A percentile compares a stretch with the other conserved stretches of the same genome.
These are phyloP conservation scores for Candida piceae DNA, from an alignment of 805 yeast genomes.

Conservation along the genomic window DNA sequence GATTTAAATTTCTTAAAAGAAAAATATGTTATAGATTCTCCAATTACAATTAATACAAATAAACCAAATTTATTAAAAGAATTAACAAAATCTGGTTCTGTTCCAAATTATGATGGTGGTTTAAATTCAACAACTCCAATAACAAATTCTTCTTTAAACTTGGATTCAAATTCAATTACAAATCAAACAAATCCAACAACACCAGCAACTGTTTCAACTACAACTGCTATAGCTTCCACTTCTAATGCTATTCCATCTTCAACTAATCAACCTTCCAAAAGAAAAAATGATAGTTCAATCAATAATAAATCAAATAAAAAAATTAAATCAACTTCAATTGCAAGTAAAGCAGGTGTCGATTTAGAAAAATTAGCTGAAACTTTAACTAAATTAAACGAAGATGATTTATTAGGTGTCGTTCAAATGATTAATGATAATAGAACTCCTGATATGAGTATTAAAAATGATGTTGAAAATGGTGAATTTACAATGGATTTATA, in stretches of 20 bases:
- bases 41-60: slow-evolving; percentile 66
- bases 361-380: slow-evolving; percentile 88
- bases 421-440: slow-evolving; percentile 97
- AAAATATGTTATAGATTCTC: slow-evolving; percentile 73
- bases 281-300: slow-evolving; percentile 10
- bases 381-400: slow-evolving; percentile 82
- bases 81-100: slow-evolving; percentile 76
- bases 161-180: background rate
- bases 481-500: slow-evolving; percentile 95
- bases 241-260: slow-evolving; percentile 9
- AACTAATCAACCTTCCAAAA: slow-evolving; percentile 22
- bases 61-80: slow-evolving; percentile 69
- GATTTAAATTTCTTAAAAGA: slow-evolving; percentile 84
- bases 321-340: slow-evolving; percentile 45
- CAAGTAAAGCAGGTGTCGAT: slow-evolving; percentile 68
- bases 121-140: too few relatives aligned
- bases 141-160: slow-evolving; percentile 1
- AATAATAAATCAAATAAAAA: slow-evolving; percentile 35
- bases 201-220: background rate
- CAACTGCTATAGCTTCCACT: slow-evolving; percentile 10
- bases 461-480: slow-evolving; percentile 93
- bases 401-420: slow-evolving; percentile 88
- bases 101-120: slow-evolving; percentile 42
- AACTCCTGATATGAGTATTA: slow-evolving; percentile 91
- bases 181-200: background rate